Evolutionary conservation across 148 eudicot species (phyloP), one percentile per base, ranked within the genome.

Genomic region (Cornus controversa): DNA sequence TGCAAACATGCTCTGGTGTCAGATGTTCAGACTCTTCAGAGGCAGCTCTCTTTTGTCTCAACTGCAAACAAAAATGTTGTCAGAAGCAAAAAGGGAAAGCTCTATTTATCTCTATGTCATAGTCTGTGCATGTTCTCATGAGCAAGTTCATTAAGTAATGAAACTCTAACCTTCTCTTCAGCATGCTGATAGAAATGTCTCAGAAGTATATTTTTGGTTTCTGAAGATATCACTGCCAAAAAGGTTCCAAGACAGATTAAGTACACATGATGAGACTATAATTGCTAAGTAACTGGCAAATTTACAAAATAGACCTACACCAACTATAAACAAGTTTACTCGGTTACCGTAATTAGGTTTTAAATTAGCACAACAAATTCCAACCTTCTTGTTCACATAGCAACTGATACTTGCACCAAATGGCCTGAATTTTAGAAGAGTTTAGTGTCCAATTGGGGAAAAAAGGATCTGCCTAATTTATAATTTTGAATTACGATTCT

Each of bases 181-280:
- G 94, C 84, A 71, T 82, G 92, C 78, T 84, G 88, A 84, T 93
- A 93, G 79, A 93, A 83, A 82, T 93, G 94, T 75, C 96, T 82
- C 69, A 93, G 77, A 27, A 91, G 90, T 76, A 91, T 91, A 74
- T 87, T 90, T 75, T 91, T 93, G 81, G 84, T 81, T 79, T 93
- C 98, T 14, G 96, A 79, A 76, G 83, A 81, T 62, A 93, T 91
- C 60, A 91, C 98, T 93, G 91, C 84, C 80, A 66, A 76, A 36
- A 72, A 5, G 34, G 15, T 36, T 40, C 60, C 6, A 69, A 47
- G 18, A 27, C 18, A 80, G 9, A 65, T 69, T 36, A 62, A 14
- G 36, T 22, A 67, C 50, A 42, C 25, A 47, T 70, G 5, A 66
- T 58, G 64, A 53, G 57, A 66, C 50, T 42, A 75, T 6, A 65